Base-by-base conservation (phyloP, 2,329 filamentous ascomycete genomes). In the Colletotrichum tropicale region DNA sequence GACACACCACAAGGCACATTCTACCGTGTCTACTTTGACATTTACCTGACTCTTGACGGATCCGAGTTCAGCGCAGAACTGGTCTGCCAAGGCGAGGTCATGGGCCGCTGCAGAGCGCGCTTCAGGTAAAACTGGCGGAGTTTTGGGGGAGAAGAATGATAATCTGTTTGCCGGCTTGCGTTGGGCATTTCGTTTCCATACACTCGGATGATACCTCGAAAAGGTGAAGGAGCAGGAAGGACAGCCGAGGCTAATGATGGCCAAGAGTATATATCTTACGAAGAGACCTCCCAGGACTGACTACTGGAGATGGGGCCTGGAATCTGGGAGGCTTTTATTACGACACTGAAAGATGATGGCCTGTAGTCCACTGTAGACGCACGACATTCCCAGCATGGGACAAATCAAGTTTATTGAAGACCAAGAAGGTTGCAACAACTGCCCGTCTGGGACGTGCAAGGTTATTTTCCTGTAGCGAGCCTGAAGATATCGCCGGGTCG, bases 21-120 rank as follows among this genome's bases (percentile, higher is more conserved):
- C 85, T 98, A 98, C 89, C 93, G 95, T 78, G 92, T 94, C 77
- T 94, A 94, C 85, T 94, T 94, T 79, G 92, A 94, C 80, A 94
- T 94, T 79, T 98, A 98, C 85, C 92, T 99, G 78, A 98, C 97
- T 0, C 93, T 99, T 18, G 97, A 99, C 82, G 97, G 97, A 26
- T 98, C 95, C 68, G 97, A 99, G 85, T 98, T 99, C 89, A 98
- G 97, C 80, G 97, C 97, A 69, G 97, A 98, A 88, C 89, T 99
- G 52, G 96, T 98, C n/a, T 99, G 97, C 87, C 97, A 99, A 85
- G 97, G 97, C 82, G 97, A 98, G 86, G 96, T 99, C 79, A 99
- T 98, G 97, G 97, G 97, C 79, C 93, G 96, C 78, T 98, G 96
- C 91, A 94, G 96, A 78, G 95, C 96, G 75, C 92, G 96, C 83